Evolutionary conservation across 2,329 filamentous ascomycete genomes (phyloP).

Genomic region (Davidsoniella australis): DNA sequence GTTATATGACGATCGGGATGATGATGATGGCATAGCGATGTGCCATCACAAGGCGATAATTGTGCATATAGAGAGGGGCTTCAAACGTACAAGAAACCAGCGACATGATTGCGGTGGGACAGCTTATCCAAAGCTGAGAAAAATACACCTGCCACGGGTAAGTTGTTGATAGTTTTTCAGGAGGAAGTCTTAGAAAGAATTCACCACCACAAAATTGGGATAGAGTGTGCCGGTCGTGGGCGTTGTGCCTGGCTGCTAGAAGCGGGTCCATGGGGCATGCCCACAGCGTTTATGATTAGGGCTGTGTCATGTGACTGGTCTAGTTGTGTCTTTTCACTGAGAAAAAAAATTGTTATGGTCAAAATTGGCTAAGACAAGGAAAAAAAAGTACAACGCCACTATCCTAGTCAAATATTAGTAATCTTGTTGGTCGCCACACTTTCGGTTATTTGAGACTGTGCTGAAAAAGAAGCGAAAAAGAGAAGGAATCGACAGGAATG

Average conservation of each 20-base stretch:
- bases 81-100: constrained; percentile 13
- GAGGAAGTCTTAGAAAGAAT: constrained; percentile 11
- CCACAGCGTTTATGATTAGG: constrained; percentile 13
- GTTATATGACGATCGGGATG: neutral
- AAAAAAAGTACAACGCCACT: no score
- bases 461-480: no score
- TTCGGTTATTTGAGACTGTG: no score
- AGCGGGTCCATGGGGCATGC: constrained; percentile 12
- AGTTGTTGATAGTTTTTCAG: constrained; percentile 13
- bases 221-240: constrained; percentile 8
- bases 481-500: no score
- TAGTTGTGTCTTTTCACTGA: neutral
- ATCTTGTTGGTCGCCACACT: no score
- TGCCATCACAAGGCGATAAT: neutral
- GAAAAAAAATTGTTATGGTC: neutral
- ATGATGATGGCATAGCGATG: constrained; percentile 1
- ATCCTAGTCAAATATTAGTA: no score
- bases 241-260: constrained; percentile 11
- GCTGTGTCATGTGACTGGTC: constrained; percentile 13
- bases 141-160: constrained; percentile 13
- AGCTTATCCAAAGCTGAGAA: constrained; percentile 15
- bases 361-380: no score
- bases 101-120: constrained; percentile 20
- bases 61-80: constrained; percentile 2
- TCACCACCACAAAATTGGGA: constrained; percentile 10